Evolutionary conservation across 1,284 basidiomycete genomes (phyloP), one percentile per base, ranked within the genome.

Genomic region (Leccinum solheimii): DNA sequence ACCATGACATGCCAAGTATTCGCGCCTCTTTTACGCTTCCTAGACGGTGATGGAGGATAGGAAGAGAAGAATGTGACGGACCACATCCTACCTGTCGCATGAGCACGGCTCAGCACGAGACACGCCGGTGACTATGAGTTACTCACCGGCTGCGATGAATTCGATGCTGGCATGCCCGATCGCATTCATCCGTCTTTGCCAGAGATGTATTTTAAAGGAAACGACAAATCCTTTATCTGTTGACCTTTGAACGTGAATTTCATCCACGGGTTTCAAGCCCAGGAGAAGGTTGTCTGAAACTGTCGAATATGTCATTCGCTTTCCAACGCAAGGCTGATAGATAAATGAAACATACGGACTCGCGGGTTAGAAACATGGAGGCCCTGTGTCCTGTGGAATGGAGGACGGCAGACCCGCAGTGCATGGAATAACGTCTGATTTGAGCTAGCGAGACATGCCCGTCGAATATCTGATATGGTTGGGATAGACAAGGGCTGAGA

Each of bases 161-260:
- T 91, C 86, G 2, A 88, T 68, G 2, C 66, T 67, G 26, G 88
- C 80, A 34, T 76, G 67, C 26, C 81, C 81, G 5, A 83, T 80
- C 19, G 87, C 82, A 51, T 82, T 78, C 86, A 91, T 86, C 11
- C 89, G 80, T 67, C 82, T 84, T 71, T 88, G 86, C 73, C 90
- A 91, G 55, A 83, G 76, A 9, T 78, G 74, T 21, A 91, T 78
- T n/a, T 79, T 78, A 58, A 89, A 79, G n/a, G 77, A 68, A 4
- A 79, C 83, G 0, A 78, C 76, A 67, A 91, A 90, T 3, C 80
- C 78, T 3, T 82, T 81, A 21, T 78, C 79, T 36, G 70, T 70
- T 3, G 82, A 65, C 53, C 83, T 80, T 55, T 80, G 76, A 5
- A 88, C 79, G 9, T 67, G 68, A 6, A 90, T 76, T n/a, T 81